These are phyloP conservation scores for Thelephora ganbajun DNA, from an alignment of 768 basidiomycete genomes.

Conservation along the genomic window DNA sequence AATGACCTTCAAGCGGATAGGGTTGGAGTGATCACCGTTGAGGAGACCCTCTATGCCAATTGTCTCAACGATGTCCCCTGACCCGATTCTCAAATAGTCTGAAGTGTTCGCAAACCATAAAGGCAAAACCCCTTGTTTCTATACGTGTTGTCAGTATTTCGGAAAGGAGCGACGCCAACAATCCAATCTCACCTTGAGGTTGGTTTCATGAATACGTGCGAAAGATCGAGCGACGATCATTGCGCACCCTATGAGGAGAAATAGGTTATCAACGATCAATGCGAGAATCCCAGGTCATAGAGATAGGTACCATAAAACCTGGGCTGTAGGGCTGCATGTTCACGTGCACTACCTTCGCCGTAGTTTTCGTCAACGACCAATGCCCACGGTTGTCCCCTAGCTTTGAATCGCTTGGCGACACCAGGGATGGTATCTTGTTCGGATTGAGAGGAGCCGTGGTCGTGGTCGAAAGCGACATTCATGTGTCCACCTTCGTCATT, in stretches of 20 bases:
- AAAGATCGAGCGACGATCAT: conserved; percentile 88
- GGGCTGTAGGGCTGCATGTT: conserved; percentile 95
- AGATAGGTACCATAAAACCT: conserved; percentile 64
- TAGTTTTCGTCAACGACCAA: conserved; percentile 94
- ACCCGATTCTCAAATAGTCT: conserved; percentile 74
- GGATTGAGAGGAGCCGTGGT: conserved; percentile 27
- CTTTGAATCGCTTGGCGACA: conserved; percentile 81
- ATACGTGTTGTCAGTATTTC: conserved; percentile 4
- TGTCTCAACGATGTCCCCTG: conserved; percentile 76
- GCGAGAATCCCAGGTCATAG: background rate
- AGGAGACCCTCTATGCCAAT: conserved; percentile 64
- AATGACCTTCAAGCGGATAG: conserved; percentile 46
- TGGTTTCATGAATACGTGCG: conserved; percentile 97
- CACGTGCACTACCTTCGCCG: conserved; percentile 94
- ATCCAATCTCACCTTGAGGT: conserved; percentile 56
- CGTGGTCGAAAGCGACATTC: conserved; percentile 80
- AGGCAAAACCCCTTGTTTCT: conserved; percentile 97
- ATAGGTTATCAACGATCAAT: background rate
- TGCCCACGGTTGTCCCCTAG: conserved; percentile 79
- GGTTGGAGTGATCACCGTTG: conserved; percentile 25
- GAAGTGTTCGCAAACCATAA: conserved; percentile 83
- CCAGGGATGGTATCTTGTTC: conserved; percentile 74
- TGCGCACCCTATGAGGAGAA: conserved; percentile 53
- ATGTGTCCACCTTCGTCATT: conserved; percentile 94
- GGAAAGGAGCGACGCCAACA: background rate